Base-by-base conservation (phyloP, 495 filamentous ascomycete genomes). In the Penicillium coprophilum region DNA sequence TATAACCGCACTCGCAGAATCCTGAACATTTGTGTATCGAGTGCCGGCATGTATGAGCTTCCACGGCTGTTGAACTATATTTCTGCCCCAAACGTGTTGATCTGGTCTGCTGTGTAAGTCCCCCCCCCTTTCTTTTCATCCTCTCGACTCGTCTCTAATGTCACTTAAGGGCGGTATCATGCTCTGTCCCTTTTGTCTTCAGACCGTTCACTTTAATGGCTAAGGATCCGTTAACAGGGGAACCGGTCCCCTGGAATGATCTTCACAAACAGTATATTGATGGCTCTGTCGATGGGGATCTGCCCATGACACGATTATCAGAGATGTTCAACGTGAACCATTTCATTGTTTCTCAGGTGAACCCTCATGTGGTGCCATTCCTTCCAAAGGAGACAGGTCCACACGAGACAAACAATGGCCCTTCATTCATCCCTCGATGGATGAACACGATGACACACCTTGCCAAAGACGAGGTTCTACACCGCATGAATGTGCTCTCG, bases 271-370 rank as follows among this genome's bases (percentile, higher is more conserved):
- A 82, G 57, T 97, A 87, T 80, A 96, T 96, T 43, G 93, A 97
- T 69, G 93, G 93, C 6, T 96, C 91, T 0, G 90, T 97, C 5
- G 92, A 97, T 61, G 91, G 91, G 56, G 93, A 97, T 71, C 79
- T 97, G 2, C 93, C 93, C 20, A 96, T 96, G 89, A 91, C 86
- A 43, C 80, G 89, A 10, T 77, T 97, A 11, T 87, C 92, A 0
- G 92, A 96, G 61, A 93, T 96, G 89, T 96, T 96, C 73, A 96
- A 96, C 65, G 92, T 96, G 72, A 97, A 96, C 66, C 92, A 96
- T 66, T 96, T 96, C 66, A 96, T 97, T 64, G 93, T 96, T 30
- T 96, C 92, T 0, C 93, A 97, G 66, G 91, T 95, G 44, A 97
- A 96, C 64, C 93, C 93, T 1, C 93, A 97, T 61, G 88, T 97